These are phyloP conservation scores for Citrus reticulata DNA, from an alignment of 345 rosid genomes.

Conservation along the genomic window DNA sequence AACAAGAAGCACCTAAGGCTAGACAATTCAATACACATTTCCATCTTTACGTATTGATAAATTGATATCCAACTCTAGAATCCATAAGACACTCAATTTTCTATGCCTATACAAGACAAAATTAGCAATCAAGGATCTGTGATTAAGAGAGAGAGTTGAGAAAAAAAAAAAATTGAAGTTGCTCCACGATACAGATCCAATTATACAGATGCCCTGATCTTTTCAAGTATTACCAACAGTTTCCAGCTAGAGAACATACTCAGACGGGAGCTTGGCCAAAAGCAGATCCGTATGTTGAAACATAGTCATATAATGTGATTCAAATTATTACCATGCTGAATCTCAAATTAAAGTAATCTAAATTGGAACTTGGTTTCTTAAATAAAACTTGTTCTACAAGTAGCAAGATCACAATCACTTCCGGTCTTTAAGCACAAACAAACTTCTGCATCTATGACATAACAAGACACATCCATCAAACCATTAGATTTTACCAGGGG, in stretches of 20 bases:
- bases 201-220: neutral
- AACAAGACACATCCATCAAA: slow-evolving; percentile 1
- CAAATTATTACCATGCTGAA: neutral
- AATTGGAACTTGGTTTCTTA: neutral
- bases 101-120: neutral
- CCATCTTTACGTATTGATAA: neutral
- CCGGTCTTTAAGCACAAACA: neutral
- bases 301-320: neutral
- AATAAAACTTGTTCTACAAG: neutral
- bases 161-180: neutral
- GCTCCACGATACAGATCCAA: neutral
- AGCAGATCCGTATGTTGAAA: too few species aligned
- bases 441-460: neutral
- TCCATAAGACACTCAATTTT: neutral
- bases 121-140: neutral
- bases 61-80: neutral
- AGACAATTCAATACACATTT: neutral
- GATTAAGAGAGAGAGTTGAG: neutral
- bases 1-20: neutral
- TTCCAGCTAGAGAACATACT: too few species aligned
- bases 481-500: slow-evolving; percentile 45
- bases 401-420: neutral
- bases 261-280: too few species aligned
- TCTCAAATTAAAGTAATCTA: neutral
- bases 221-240: neutral